Conservation (phyloP, 495 filamentous ascomycete species). For the Massariosphaeria phaeospora region DNA sequence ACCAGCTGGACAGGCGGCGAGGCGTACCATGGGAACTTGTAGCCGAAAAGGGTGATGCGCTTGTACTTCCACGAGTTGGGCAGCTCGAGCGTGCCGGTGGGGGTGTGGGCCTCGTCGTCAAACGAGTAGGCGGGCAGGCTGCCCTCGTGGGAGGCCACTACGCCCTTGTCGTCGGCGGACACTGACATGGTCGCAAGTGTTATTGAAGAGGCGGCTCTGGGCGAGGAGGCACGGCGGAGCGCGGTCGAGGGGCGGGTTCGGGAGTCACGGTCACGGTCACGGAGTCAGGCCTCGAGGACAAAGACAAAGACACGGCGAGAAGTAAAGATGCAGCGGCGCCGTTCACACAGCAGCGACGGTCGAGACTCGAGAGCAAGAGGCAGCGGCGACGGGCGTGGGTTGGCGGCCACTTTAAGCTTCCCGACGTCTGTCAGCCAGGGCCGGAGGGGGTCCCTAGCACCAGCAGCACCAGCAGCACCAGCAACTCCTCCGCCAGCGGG, state of each 20-base stretch:
- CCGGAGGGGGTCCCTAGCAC: too few species aligned
- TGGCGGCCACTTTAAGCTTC: slow-evolving; percentile 14
- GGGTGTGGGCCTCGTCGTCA: slow-evolving; percentile 35
- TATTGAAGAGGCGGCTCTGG: background rate
- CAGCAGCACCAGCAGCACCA: slow-evolving; percentile 2
- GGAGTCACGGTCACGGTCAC: too few species aligned
- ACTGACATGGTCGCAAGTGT: background rate
- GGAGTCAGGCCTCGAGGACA: too few species aligned
- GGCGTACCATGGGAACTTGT: slow-evolving; percentile 63
- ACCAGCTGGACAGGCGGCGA: slow-evolving; percentile 69
- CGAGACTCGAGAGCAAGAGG: background rate
- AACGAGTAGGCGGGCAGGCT: background rate
- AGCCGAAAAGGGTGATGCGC: slow-evolving; percentile 51
- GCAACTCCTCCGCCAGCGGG: slow-evolving; percentile 1
- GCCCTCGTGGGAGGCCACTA: slow-evolving; percentile 13
- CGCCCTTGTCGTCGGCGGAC: background rate
- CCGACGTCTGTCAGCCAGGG: slow-evolving; percentile 9
- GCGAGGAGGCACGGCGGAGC: background rate
- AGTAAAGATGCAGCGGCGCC: too few species aligned
- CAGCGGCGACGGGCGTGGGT: background rate
- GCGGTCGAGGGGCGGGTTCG: background rate
- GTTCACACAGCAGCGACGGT: background rate
- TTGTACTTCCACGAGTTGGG: slow-evolving; percentile 63
- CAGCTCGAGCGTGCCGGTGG: slow-evolving; percentile 22
- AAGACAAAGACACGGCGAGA: too few species aligned